Conservation (phyloP, 1,284 basidiomycete genomes). For the Ustilago nuda region DNA sequence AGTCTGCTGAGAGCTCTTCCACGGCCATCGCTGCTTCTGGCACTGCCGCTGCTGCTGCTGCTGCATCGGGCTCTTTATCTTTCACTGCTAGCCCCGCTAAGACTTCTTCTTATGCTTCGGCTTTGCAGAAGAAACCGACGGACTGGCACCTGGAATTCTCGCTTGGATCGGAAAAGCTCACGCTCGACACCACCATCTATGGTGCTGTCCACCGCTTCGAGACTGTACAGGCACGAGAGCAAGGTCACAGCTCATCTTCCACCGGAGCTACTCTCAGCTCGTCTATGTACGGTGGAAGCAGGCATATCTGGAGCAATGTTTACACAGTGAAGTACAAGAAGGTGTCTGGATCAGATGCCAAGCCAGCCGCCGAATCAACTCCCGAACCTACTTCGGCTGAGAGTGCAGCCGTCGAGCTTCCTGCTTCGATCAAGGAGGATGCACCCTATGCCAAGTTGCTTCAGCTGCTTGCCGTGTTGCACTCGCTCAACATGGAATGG, state of each 20-base stretch:
- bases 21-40: constrained; percentile 60
- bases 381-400: constrained; percentile 51
- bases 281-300: constrained; percentile 26
- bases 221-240: constrained; percentile 66
- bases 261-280: constrained; percentile 8
- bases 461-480: constrained; percentile 86
- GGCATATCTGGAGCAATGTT: constrained; percentile 86
- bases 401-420: constrained; percentile 64
- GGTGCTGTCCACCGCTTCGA: constrained; percentile 93
- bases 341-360: constrained; percentile 81
- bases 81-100: constrained; percentile 40
- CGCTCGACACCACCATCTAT: constrained; percentile 90
- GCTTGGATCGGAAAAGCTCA: constrained; percentile 85
- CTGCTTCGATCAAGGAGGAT: constrained; percentile 83
- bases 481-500: constrained; percentile 81
- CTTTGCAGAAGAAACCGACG: constrained; percentile 86
- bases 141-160: constrained; percentile 98
- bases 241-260: constrained; percentile 11
- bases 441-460: constrained; percentile 90
- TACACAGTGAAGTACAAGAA: constrained; percentile 94
- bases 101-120: constrained; percentile 85
- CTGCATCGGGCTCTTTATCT: constrained; percentile 33
- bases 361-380: constrained; percentile 30
- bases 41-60: constrained; percentile 56
- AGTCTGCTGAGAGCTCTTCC: constrained; percentile 64